Conservation (phyloP, 2,329 filamentous ascomycete genomes). For the Penicillium concentricum region DNA sequence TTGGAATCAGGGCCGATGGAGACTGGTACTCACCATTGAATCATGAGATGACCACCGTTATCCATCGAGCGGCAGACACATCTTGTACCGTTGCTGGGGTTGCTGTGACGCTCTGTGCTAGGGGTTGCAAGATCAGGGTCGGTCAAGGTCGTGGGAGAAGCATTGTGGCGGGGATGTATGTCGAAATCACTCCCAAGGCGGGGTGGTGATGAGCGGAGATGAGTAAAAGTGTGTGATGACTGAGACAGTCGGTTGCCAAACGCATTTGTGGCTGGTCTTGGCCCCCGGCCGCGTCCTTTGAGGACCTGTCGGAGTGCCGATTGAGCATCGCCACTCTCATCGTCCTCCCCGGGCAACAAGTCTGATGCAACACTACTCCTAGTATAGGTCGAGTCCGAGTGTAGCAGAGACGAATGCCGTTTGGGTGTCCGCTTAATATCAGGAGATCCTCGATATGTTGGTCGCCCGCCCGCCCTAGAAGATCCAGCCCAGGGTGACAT, state of each 20-base stretch:
- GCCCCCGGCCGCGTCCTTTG: conserved; percentile 32
- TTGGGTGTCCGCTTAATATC: conserved; percentile 36
- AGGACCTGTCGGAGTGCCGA: conserved; percentile 49
- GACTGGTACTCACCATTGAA: conserved; percentile 54
- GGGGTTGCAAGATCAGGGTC: conserved; percentile 53
- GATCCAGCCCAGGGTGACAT: conserved; percentile 44
- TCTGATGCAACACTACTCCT: conserved; percentile 30
- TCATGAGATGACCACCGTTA: conserved; percentile 56
- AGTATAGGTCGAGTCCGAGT: conserved; percentile 34
- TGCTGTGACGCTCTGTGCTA: conserved; percentile 53
- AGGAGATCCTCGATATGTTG: conserved; percentile 26
- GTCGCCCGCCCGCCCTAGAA: conserved; percentile 28
- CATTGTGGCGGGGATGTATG: conserved; percentile 40
- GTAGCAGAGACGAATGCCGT: conserved; percentile 31
- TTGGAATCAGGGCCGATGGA: not conserved
- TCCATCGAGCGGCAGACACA: conserved; percentile 59
- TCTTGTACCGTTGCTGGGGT: conserved; percentile 54
- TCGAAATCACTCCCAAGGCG: conserved; percentile 38
- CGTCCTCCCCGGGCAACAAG: conserved; percentile 27
- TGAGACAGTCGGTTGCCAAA: conserved; percentile 31
- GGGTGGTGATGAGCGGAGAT: conserved; percentile 47
- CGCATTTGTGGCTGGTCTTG: conserved; percentile 28
- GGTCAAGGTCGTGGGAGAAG: conserved; percentile 52
- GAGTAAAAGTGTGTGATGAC: conserved; percentile 33
- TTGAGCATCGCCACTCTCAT: conserved; percentile 45